Evolutionary conservation across 2,329 filamentous ascomycete species (phyloP), one percentile per base, ranked within the genome.

Genomic region (Alternaria solani): DNA sequence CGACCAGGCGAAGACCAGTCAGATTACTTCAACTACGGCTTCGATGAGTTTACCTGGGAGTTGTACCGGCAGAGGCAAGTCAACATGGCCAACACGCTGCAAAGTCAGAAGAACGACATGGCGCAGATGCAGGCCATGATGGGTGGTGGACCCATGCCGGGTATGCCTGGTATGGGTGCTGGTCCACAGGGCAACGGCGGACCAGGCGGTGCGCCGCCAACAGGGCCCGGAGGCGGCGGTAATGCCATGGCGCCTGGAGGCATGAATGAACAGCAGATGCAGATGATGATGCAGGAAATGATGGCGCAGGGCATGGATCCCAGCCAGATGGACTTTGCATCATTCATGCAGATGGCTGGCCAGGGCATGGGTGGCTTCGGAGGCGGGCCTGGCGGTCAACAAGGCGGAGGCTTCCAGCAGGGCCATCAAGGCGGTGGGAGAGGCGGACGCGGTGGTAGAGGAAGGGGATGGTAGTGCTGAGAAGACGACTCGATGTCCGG

Each of bases 11-110:
- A 94, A 11, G 95, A 99, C 73, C 88, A 97, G 55, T 95, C 91
- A 61, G 95, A 99, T 78, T 98, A 96, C 81, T 98, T 98, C 87
- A 98, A 98, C 83, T 98, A 98, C 80, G 94, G 94, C 59, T 98
- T 98, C 75, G 94, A 98, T 80, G 94, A 98, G 79, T 98, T 97
- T 79, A 97, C 94, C 1, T 99, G 95, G 95, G 91, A 94, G 6
- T 87, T 94, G 55, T 99, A 99, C 78, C 93, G 94, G 32, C 84
- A 93, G 61, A 96, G 96, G 74, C 95, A 98, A 78, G 89, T 95
- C 67, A 84, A 84, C 25, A 85, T 97, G 72, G 87, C 91, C 18
- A 88, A 88, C 66, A 92, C 94, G 69, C 92, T 93, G 68, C 87
- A 87, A 58, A 88, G 90, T 48, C 94, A 96, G 80, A 97, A 94